Base-by-base conservation (phyloP, 805 yeast genomes). In the Scheffersomyces stipitis region DNA sequence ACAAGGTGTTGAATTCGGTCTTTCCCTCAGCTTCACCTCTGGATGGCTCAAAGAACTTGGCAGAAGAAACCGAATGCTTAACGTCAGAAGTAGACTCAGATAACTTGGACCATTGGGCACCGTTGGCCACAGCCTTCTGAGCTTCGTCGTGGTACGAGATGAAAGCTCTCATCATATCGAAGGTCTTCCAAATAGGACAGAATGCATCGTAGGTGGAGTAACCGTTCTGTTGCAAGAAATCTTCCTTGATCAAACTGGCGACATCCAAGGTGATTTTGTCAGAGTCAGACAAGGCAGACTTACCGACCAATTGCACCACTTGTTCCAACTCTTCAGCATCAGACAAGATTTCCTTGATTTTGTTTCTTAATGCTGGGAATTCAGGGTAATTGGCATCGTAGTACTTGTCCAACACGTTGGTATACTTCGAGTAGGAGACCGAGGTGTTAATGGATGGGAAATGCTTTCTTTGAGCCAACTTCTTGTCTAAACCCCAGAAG, bases 131-230 rank as follows among this genome's bases (percentile, higher is more conserved):
- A 12, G 98, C 96, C 72, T 89, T 90, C 71, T 91, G 98, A 22
- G 99, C 97, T 73, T 93, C 98, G 52, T 91, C 97, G 58, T 86
- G 81, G 69, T 93, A 93, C 24, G 89, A 68, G 41, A 90, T 80
- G 56, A 93, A 93, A 8, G 90, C 83, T 66, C 86, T 89, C 98
- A 93, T 90, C 99, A 93, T 93, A 63, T 87, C 93, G 53, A 79
- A 84, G 31, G 99, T 93, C 76, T 93, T 93, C 99, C 99, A 93
- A 59, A 93, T 86, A 49, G 99, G 99, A 72, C 99, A 93, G 85
- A 89, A 93, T 26, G 96, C 96, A 69, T 93, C 99, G 62, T 93
- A 93, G 30, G 96, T 73, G 31, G 99, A 93, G 73, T 93, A 93
- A 72, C 99, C 99, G 70, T 93, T 93, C 75, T 93, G 99, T 73